Base-by-base conservation (phyloP, 306 rosid genomes). In the Albizia julibrissin region DNA sequence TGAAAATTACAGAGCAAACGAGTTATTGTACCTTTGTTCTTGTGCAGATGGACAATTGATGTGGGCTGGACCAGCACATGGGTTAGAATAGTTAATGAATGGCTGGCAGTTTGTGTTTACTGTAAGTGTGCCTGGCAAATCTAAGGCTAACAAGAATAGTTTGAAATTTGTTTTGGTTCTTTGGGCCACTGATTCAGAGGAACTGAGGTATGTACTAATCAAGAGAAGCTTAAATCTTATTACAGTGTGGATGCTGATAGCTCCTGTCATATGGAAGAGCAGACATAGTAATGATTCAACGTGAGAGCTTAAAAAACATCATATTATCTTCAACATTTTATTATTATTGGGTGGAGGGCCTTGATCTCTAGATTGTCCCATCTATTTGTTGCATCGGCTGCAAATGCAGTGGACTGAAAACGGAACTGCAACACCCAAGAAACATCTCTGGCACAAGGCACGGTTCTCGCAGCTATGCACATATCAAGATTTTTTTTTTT, bases 61-160 rank as follows among this genome's bases (percentile, higher is more conserved):
- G 98, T 93, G 27, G 98, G 99, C 0, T 96, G 99, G 99, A 92
- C 97, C 79, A 96, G 99, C 81, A 85, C 97, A 19, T 96, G 98
- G 98, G 98, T 96, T 84, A 91, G 94, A 87, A 91, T 92, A 69
- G 94, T 92, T 14, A 96, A 96, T 81, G 99, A 96, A 77, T 96
- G 98, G 99, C 86, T 96, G 70, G 97, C 98, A 19, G 99, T 92
- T 61, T 92, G 97, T 84, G 91, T 96, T 8, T 96, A 92, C 84
- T 73, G 99, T 96, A 92, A 92, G 99, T 81, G 47, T 54, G 33
- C 52, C n/a, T 31, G 6, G 15, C 24, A 39, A 54, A 76, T 33
- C 18, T 43, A 37, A 46, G 69, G 26, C 77, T 54, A 44, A 34
- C 64, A 47, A 29, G 33, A 54, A 52, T 42, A 65, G 27, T 26